phyloP scores from a whole-genome alignment of 2,329 filamentous ascomycete species.

The Ciborinia camelliae region DNA sequence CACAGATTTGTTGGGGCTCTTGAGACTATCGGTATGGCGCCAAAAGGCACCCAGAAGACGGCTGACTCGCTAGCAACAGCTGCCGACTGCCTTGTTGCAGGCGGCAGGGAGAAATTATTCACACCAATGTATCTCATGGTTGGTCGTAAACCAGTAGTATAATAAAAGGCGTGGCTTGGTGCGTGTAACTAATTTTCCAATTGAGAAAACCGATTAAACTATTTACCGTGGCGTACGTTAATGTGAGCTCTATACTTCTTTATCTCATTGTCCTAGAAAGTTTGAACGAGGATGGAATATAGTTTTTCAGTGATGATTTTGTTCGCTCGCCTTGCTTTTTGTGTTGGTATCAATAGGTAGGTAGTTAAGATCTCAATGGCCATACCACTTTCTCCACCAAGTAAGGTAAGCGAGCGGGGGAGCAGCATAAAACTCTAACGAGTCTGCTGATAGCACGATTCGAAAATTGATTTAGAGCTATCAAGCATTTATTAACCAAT shows the following conservation, averaged over 20 bases:
- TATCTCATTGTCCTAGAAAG: not conserved
- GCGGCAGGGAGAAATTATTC: slow-evolving; percentile 82
- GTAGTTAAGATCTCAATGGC: not conserved
- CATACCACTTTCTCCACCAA: not conserved
- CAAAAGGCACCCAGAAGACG: slow-evolving; percentile 87
- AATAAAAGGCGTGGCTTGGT: not conserved
- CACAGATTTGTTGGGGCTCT: slow-evolving; percentile 74
- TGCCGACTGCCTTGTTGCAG: slow-evolving; percentile 80
- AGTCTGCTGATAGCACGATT: not conserved
- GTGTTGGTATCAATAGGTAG: not conserved
- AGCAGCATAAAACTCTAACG: not conserved
- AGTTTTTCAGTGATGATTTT: not conserved
- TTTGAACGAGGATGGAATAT: not conserved
- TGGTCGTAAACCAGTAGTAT: slow-evolving; percentile 68
- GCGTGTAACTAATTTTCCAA: not conserved
- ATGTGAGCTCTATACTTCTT: not conserved
- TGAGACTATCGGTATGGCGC: slow-evolving; percentile 72
- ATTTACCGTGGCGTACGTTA: not conserved
- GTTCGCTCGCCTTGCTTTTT: not conserved
- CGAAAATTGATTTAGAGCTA: not conserved
- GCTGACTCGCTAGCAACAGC: slow-evolving; percentile 80
- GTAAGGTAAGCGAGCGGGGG: not conserved
- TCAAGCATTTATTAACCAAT: not conserved
- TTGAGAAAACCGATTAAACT: not conserved
- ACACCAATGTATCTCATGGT: slow-evolving; percentile 98